A percentile compares a stretch with the other conserved stretches of the same genome.
phyloP scores from a whole-genome alignment of 1,284 basidiomycete species.

The Heterobasidion annosum region DNA sequence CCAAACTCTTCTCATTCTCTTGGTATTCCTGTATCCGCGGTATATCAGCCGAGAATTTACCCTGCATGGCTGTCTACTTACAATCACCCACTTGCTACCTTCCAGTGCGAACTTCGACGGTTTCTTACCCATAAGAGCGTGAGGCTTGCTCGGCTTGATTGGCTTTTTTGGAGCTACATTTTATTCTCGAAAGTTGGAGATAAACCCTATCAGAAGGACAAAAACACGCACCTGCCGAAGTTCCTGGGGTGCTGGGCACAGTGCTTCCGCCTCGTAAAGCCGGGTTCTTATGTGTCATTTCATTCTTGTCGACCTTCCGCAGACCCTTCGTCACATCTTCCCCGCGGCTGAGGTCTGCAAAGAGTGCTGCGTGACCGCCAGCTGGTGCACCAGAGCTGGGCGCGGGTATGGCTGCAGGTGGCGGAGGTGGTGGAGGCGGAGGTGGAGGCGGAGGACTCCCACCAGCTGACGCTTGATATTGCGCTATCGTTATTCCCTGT shows the following conservation, averaged over 20 bases:
- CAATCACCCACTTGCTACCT: slow-evolving; percentile 91
- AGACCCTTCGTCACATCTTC: slow-evolving; percentile 85
- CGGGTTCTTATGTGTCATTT: slow-evolving; percentile 99
- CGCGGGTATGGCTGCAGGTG: slow-evolving; percentile 24
- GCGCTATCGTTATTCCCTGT: slow-evolving; percentile 55
- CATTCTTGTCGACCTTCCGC: slow-evolving; percentile 90
- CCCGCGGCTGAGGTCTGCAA: slow-evolving; percentile 88
- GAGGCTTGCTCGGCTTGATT: slow-evolving; percentile 74
- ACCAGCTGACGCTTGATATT: slow-evolving; percentile 37
- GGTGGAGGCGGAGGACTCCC: slow-evolving; percentile 38
- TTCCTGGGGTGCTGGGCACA: slow-evolving; percentile 41
- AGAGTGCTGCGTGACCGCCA: slow-evolving; percentile 79
- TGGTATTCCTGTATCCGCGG: slow-evolving; percentile 73
- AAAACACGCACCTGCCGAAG: slow-evolving; percentile 10
- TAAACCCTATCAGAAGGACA: neutral
- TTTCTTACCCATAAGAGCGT: slow-evolving; percentile 78
- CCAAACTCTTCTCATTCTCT: slow-evolving; percentile 73
- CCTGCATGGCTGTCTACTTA: slow-evolving; percentile 30
- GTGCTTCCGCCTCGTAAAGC: slow-evolving; percentile 59
- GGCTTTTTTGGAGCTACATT: slow-evolving; percentile 50
- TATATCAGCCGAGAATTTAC: neutral
- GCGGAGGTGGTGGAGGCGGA: slow-evolving; percentile 46
- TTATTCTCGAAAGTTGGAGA: neutral
- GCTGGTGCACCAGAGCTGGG: slow-evolving; percentile 29
- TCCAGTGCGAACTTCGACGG: slow-evolving; percentile 88